A percentile compares a stretch with the other conserved stretches of the same genome.
Conservation (phyloP, 257 asterid species). For the Salvia rosmarinus region DNA sequence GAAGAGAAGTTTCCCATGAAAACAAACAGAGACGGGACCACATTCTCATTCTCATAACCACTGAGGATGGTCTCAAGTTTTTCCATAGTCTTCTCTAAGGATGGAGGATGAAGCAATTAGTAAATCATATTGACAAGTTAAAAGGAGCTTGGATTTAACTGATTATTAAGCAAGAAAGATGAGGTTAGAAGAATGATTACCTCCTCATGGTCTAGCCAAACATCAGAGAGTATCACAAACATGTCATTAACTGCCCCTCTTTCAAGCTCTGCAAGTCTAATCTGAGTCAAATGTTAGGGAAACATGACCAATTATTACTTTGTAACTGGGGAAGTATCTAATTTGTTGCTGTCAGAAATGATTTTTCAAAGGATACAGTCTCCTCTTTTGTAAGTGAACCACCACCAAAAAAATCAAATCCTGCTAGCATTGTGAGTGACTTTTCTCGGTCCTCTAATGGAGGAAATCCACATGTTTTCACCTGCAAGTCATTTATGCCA, state of each 20-base stretch:
- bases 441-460: constrained; percentile 89
- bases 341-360: constrained; percentile 16
- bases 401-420: constrained; percentile 86
- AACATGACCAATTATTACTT: constrained; percentile 13
- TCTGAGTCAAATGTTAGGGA: constrained; percentile 60
- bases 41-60: constrained; percentile 77
- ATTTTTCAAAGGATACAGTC: constrained; percentile 70
- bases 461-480: constrained; percentile 87
- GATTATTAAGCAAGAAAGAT: constrained; percentile 20
- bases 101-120: constrained; percentile 54
- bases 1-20: constrained; percentile 99
- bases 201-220: constrained; percentile 88
- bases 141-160: constrained; percentile 24
- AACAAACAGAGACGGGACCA: constrained; percentile 90
- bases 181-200: constrained; percentile 41
- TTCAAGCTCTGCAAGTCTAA: constrained; percentile 81
- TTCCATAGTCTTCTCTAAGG: constrained; percentile 81
- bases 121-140: constrained; percentile 24
- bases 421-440: constrained; percentile 56
- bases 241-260: constrained; percentile 86
- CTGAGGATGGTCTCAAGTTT: constrained; percentile 76
- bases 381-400: constrained; percentile 85
- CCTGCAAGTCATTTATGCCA: constrained; percentile 53
- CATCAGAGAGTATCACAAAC: constrained; percentile 91
- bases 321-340: constrained; percentile 7